Evolutionary conservation across 495 filamentous ascomycete species (phyloP).

Genomic region (Articulospora tetracladia): DNA sequence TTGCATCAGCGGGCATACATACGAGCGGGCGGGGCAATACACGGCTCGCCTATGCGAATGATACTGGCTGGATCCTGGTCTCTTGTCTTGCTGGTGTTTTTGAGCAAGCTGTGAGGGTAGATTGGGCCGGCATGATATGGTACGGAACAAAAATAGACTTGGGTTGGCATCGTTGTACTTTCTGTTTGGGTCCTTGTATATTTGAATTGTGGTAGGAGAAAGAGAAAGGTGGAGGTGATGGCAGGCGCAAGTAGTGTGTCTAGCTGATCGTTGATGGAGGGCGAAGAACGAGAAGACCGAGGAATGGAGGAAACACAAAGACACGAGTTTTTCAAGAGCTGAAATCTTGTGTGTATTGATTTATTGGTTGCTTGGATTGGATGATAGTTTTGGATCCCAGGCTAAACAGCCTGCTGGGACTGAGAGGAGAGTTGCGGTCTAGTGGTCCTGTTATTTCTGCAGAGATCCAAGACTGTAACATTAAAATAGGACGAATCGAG

Average conservation of each 20-base stretch:
- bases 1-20: neutral
- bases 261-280: too few relatives aligned
- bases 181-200: neutral
- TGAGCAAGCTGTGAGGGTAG: neutral
- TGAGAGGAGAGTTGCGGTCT: too few relatives aligned
- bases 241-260: too few relatives aligned
- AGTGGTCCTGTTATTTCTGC: too few relatives aligned
- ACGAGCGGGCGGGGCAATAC: neutral
- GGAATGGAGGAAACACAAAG: neutral
- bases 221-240: neutral
- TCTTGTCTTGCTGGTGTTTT: neutral
- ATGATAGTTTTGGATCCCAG: neutral
- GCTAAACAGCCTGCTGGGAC: too few relatives aligned
- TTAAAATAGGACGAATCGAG: too few relatives aligned
- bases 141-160: conserved; percentile 11
- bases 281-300: too few relatives aligned
- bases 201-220: neutral
- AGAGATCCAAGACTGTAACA: too few relatives aligned
- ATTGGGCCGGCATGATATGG: neutral
- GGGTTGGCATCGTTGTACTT: neutral
- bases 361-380: conserved; percentile 6
- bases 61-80: neutral
- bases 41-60: neutral
- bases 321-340: conserved; percentile 25
- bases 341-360: conserved; percentile 19